phyloP scores from a whole-genome alignment of 106 monocot species.

The Narthecium ossifragum region DNA sequence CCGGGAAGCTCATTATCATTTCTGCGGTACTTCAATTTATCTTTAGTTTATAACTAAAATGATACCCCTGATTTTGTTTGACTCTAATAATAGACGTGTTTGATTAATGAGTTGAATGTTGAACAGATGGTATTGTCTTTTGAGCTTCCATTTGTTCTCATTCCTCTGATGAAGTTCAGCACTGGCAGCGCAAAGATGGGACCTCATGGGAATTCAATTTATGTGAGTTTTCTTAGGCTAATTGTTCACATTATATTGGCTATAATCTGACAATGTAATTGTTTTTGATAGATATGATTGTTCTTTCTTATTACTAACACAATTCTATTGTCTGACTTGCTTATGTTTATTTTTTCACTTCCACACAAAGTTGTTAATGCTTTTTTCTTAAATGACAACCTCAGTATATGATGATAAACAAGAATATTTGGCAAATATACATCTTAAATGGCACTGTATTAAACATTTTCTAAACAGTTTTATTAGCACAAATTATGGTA shows the following conservation, averaged over 20 bases:
- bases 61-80: neutral
- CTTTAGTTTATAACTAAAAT: neutral
- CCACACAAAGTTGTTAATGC: too few relatives aligned
- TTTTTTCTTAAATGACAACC: too few relatives aligned
- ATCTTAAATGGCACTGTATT: too few relatives aligned
- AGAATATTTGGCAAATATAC: too few relatives aligned
- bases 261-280: too few relatives aligned
- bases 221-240: constrained; percentile 27
- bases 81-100: neutral
- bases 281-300: too few relatives aligned
- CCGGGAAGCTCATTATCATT: constrained; percentile 71
- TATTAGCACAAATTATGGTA: too few relatives aligned
- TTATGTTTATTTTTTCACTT: too few relatives aligned
- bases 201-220: constrained; percentile 69
- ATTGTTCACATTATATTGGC: neutral
- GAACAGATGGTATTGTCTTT: constrained; percentile 83
- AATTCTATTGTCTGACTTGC: too few relatives aligned
- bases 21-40: constrained; percentile 45
- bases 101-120: neutral
- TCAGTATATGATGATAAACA: too few relatives aligned
- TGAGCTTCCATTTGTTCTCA: constrained; percentile 80
- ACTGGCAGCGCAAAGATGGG: constrained; percentile 75
- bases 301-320: too few relatives aligned
- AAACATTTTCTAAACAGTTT: too few relatives aligned
- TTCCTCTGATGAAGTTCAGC: constrained; percentile 85